A percentile compares a stretch with the other conserved stretches of the same genome.
These are phyloP conservation scores for Stenocarpella maydis DNA, from an alignment of 2,329 filamentous ascomycete species.

Conservation along the genomic window DNA sequence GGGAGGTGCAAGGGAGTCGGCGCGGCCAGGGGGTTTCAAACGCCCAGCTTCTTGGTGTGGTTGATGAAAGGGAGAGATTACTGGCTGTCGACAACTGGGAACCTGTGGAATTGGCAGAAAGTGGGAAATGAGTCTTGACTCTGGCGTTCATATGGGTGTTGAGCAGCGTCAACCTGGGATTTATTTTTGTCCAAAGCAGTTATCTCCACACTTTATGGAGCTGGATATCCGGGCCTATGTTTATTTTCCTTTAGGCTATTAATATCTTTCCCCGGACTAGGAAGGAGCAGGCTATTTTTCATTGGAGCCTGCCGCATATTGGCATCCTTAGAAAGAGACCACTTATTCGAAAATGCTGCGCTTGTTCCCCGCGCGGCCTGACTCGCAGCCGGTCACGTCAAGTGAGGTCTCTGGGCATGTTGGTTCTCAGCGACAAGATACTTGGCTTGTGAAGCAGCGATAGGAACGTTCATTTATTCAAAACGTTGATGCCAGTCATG, in stretches of 20 bases:
- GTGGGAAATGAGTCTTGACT: slow-evolving; percentile 52
- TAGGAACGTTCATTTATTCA: not conserved
- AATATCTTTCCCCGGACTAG: too few species aligned
- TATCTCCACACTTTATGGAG: too few species aligned
- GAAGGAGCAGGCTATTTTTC: not conserved
- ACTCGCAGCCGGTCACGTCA: not conserved
- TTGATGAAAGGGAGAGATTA: slow-evolving; percentile 60
- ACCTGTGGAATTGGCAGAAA: slow-evolving; percentile 60
- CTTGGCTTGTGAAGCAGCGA: not conserved
- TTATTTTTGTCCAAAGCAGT: too few species aligned
- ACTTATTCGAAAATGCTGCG: not conserved
- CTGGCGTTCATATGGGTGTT: not conserved
- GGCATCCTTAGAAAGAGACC: not conserved
- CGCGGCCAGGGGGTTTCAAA: slow-evolving; percentile 49
- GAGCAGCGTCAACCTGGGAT: not conserved
- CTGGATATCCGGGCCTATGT: too few species aligned
- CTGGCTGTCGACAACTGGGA: slow-evolving; percentile 58
- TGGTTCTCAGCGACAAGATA: too few species aligned
- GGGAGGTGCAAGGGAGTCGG: slow-evolving; percentile 56
- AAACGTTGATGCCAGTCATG: not conserved
- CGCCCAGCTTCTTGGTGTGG: slow-evolving; percentile 57
- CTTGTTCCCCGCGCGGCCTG: not conserved
- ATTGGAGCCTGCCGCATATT: not conserved
- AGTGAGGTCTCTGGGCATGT: not conserved
- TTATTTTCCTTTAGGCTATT: too few species aligned